Evolutionary conservation across 306 rosid species (phyloP).

Genomic region (Rubus idaeus): DNA sequence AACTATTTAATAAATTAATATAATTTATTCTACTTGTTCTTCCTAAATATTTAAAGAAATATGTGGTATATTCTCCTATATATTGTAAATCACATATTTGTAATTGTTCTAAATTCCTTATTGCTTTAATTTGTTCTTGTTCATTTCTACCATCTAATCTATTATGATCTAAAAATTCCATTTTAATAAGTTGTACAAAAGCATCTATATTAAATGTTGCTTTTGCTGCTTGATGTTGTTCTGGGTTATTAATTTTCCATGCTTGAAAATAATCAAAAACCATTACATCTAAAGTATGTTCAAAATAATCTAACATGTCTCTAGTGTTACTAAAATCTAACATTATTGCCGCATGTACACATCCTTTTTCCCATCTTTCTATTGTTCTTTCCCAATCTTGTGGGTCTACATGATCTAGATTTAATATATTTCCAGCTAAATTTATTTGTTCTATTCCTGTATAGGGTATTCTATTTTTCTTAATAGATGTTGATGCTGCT

Average conservation of each 20-base stretch:
- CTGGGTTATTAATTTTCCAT: background rate
- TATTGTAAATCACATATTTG: background rate
- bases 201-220: background rate
- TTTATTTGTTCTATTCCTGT: background rate
- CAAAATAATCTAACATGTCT: background rate
- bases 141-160: background rate
- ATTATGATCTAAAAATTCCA: background rate
- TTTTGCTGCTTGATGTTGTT: background rate
- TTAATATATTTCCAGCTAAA: background rate
- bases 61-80: background rate
- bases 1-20: background rate
- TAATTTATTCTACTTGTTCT: background rate
- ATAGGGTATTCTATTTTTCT: background rate
- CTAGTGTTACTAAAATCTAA: background rate
- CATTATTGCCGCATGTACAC: background rate
- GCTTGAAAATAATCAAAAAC: background rate
- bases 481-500: background rate
- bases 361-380: background rate
- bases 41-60: background rate
- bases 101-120: background rate
- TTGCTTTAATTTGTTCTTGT: background rate
- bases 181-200: background rate
- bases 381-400: background rate
- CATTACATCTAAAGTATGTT: background rate
- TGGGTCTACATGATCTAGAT: background rate